Evolutionary conservation across 805 yeast genomes (phyloP), one percentile per base, ranked within the genome.

Genomic region (Allodekkera sacchari): DNA sequence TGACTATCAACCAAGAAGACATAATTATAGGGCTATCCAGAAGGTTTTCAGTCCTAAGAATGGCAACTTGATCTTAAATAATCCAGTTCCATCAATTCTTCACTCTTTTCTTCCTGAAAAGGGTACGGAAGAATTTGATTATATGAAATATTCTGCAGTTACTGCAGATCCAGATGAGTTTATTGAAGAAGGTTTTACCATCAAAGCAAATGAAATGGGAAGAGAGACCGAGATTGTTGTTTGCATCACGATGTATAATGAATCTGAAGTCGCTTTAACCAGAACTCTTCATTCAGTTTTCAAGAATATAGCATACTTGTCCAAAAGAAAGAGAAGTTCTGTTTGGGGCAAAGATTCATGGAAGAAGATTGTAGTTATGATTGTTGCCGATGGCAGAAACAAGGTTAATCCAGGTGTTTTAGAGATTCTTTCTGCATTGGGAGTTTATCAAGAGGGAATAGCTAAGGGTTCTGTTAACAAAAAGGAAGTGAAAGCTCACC

Each of bases 301-400:
- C 83, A 82, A 77, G 47, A 92, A 94, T 56, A 74, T 92, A 36
- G 83, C 95, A 2, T 92, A 87, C 49, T 64, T 92, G 32, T 75
- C 95, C 52, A 73, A 80, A 11, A 74, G 98, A 55, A 68, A 71
- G 33, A 81, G 77, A 53, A 82, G 95, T 24, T 66, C 81, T 31
- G 80, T 83, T 12, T 92, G 99, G 99, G 97, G 98, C 4, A 77
- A 78, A 43, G 94, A 88, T 37, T 82, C 95, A 17, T 92, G 99
- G 99, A 87, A 92, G 52, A 92, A 89, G 57, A 79, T 92, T 14
- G 96, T 89, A 33, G 96, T 92, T 10, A 66, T 83, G 34, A 79
- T 92, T 45, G 83, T 92, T 15, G 76, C 95, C 29, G 99, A 92
- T 61, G 99, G 99, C 47, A 77, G 99, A 59, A 74, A 81, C 36